Conservation (phyloP, 73 alveolate species). For the Paramecium sexaurelia region DNA sequence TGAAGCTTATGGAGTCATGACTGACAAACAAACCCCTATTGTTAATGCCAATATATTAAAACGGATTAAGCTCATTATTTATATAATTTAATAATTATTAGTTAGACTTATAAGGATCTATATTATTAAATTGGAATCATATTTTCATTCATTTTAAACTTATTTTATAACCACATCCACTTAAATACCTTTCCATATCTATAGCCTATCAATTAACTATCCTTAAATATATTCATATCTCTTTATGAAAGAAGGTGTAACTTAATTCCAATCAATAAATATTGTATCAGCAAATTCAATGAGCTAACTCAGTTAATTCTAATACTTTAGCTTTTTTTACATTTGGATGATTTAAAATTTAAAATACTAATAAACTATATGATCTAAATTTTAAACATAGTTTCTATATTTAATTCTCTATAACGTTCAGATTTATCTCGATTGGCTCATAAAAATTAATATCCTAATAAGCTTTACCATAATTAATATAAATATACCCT, state of each 20-base stretch:
- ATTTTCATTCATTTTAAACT: constrained; percentile 39
- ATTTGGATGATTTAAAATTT: too few relatives aligned
- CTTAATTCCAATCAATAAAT: constrained; percentile 24
- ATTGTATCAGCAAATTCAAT: constrained; percentile 42
- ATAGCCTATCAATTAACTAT: constrained; percentile 13
- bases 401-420: constrained; percentile 28
- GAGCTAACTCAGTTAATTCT: constrained; percentile 49
- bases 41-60: constrained; percentile 7
- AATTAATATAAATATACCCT: neutral
- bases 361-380: too few relatives aligned
- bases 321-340: constrained; percentile 34
- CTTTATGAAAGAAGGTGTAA: neutral
- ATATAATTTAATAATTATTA: neutral
- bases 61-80: constrained; percentile 58
- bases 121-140: neutral
- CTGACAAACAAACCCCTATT: neutral
- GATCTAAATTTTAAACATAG: constrained; percentile 12
- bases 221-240: neutral
- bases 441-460: constrained; percentile 10
- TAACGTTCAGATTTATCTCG: constrained; percentile 26
- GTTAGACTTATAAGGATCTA: neutral
- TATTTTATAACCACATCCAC: constrained; percentile 53
- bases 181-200: constrained; percentile 33
- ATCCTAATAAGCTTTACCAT: constrained; percentile 35
- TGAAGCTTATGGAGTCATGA: constrained; percentile 8